A percentile compares a stretch with the other conserved stretches of the same genome.
phyloP scores from a whole-genome alignment of 2,329 filamentous ascomycete genomes.

The Parasarocladium wereldwijsianum region DNA sequence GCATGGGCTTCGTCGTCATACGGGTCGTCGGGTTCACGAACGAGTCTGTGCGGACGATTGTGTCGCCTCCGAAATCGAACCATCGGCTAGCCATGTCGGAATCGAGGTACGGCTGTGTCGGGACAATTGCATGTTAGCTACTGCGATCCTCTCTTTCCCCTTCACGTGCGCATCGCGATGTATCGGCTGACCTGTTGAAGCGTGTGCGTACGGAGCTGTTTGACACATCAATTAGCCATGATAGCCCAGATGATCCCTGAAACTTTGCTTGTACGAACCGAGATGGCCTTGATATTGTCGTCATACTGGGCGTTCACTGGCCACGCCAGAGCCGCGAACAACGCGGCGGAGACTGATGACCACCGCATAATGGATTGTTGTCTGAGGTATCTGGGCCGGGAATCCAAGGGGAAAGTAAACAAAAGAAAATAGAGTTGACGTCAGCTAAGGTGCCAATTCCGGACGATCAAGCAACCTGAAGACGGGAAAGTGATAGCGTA shows the following conservation, averaged over 20 bases:
- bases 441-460: background rate
- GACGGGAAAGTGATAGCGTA: background rate
- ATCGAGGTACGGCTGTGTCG: slow-evolving; percentile 75
- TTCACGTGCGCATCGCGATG: slow-evolving; percentile 12
- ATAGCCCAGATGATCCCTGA: background rate
- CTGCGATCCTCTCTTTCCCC: too few relatives aligned
- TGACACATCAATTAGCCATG: slow-evolving; percentile 10
- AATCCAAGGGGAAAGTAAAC: slow-evolving; percentile 3
- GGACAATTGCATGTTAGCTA: slow-evolving; percentile 7
- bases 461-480: background rate
- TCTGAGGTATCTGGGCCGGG: background rate
- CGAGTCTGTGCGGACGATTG: slow-evolving; percentile 62
- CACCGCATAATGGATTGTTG: slow-evolving; percentile 28
- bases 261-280: slow-evolving; percentile 19
- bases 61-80: slow-evolving; percentile 98
- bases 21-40: slow-evolving; percentile 34
- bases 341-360: slow-evolving; percentile 29
- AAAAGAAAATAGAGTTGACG: slow-evolving; percentile 3
- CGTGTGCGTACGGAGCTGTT: slow-evolving; percentile 74
- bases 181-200: slow-evolving; percentile 57
- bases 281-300: slow-evolving; percentile 35
- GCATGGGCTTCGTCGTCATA: slow-evolving; percentile 3
- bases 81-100: slow-evolving; percentile 96
- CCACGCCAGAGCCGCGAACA: slow-evolving; percentile 35
- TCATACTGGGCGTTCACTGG: slow-evolving; percentile 34